Conservation (phyloP, 2,329 filamentous ascomycete genomes). For the Paecilomyces sp. region DNA sequence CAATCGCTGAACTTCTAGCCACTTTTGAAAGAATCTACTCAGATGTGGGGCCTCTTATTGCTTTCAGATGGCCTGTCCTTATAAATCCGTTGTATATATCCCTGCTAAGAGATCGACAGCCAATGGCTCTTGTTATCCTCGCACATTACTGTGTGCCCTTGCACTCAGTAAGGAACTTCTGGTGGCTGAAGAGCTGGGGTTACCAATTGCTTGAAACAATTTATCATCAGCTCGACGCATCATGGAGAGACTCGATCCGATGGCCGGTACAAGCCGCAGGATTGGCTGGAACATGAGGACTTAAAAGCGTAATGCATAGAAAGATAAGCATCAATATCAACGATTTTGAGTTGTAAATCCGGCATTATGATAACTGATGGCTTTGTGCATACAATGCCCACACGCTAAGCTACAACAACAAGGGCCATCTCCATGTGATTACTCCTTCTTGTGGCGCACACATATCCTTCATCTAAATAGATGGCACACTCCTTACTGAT, state of each 20-base stretch:
- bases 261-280: conserved; percentile 19
- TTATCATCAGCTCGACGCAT: conserved; percentile 10
- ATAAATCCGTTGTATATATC: conserved; percentile 59
- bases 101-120: conserved; percentile 52
- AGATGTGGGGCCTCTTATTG: conserved; percentile 18
- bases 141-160: conserved; percentile 62
- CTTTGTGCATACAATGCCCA: too few relatives aligned
- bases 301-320: background rate
- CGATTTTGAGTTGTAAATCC: too few relatives aligned
- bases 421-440: background rate
- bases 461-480: background rate
- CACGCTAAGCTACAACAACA: background rate
- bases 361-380: too few relatives aligned
- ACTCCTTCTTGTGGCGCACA: background rate
- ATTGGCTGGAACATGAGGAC: background rate
- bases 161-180: conserved; percentile 53
- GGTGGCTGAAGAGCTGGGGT: conserved; percentile 62
- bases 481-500: too few relatives aligned
- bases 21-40: conserved; percentile 13
- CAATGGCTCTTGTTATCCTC: conserved; percentile 56
- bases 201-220: conserved; percentile 63
- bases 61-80: conserved; percentile 55
- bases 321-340: background rate
- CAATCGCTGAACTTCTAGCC: conserved; percentile 12
- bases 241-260: conserved; percentile 13